Conservation (phyloP, 2,329 filamentous ascomycete species). For the Blastomyces emzantsi region DNA sequence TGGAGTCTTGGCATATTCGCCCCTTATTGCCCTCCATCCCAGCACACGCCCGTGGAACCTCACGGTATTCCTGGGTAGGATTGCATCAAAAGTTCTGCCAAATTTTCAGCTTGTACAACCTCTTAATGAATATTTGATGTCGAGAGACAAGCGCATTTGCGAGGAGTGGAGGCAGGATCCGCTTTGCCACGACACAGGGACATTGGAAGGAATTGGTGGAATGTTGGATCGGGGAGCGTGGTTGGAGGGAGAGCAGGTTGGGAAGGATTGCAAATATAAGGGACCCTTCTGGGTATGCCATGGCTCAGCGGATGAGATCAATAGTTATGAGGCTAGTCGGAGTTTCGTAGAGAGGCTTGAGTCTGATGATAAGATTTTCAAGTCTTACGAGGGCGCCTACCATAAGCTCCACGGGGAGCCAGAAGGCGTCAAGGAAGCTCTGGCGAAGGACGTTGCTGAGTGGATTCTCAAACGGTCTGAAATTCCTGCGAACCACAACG, state of each 20-base stretch:
- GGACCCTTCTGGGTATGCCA: slow-evolving; percentile 61
- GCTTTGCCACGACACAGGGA: slow-evolving; percentile 74
- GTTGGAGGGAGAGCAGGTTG: slow-evolving; percentile 40
- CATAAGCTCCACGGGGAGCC: slow-evolving; percentile 50
- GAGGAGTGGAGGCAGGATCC: slow-evolving; percentile 55
- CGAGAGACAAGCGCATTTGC: slow-evolving; percentile 56
- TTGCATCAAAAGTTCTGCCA: slow-evolving; percentile 61
- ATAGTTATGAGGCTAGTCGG: slow-evolving; percentile 56
- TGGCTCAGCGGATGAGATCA: slow-evolving; percentile 64
- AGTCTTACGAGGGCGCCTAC: slow-evolving; percentile 65
- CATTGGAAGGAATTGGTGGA: slow-evolving; percentile 67
- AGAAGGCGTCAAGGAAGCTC: slow-evolving; percentile 26
- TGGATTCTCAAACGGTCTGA: slow-evolving; percentile 49
- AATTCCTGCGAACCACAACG: not conserved
- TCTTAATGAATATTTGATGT: slow-evolving; percentile 56
- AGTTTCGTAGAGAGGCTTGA: slow-evolving; percentile 51
- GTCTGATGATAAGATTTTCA: slow-evolving; percentile 60
- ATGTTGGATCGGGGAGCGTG: slow-evolving; percentile 64
- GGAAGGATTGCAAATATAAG: slow-evolving; percentile 39
- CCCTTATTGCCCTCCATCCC: slow-evolving; percentile 65
- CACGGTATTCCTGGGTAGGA: slow-evolving; percentile 55
- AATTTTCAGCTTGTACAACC: slow-evolving; percentile 56
- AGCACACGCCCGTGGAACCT: slow-evolving; percentile 54
- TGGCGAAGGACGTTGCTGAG: slow-evolving; percentile 50
- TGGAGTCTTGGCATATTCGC: slow-evolving; percentile 68